A percentile compares a stretch with the other conserved stretches of the same genome.
phyloP scores from a whole-genome alignment of 352 stramenopile genomes.

The Aphanomyces astaci region DNA sequence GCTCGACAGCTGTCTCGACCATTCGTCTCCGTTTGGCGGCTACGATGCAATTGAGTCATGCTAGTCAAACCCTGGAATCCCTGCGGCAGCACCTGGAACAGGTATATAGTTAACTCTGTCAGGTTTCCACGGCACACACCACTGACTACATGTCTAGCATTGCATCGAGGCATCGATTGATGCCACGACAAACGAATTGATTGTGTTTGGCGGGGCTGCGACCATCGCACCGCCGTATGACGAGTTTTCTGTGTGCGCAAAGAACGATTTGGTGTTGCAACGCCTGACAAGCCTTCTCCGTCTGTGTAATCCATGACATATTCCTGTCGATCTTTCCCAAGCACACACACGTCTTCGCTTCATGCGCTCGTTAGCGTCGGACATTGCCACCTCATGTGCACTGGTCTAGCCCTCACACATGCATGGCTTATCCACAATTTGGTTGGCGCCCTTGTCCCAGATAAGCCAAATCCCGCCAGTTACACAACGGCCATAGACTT shows the following conservation, averaged over 20 bases:
- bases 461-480: background rate
- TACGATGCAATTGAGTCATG: background rate
- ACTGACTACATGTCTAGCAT: background rate
- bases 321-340: too few species aligned
- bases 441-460: background rate
- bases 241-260: background rate
- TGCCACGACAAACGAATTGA: background rate
- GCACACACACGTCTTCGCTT: too few species aligned
- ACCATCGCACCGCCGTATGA: constrained; percentile 15
- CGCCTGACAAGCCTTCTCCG: background rate
- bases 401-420: too few species aligned
- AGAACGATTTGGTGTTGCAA: constrained; percentile 14
- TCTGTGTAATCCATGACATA: background rate
- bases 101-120: background rate
- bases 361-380: too few species aligned
- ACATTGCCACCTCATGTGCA: too few species aligned
- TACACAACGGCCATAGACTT: background rate
- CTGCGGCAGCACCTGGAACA: background rate
- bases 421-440: too few species aligned
- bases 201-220: constrained; percentile 14
- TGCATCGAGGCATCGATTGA: constrained; percentile 8
- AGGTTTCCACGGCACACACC: background rate
- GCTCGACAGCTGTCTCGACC: background rate
- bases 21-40: background rate
- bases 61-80: background rate